Conservation (phyloP, 2,329 filamentous ascomycete species). For the Sporothrix inflata region DNA sequence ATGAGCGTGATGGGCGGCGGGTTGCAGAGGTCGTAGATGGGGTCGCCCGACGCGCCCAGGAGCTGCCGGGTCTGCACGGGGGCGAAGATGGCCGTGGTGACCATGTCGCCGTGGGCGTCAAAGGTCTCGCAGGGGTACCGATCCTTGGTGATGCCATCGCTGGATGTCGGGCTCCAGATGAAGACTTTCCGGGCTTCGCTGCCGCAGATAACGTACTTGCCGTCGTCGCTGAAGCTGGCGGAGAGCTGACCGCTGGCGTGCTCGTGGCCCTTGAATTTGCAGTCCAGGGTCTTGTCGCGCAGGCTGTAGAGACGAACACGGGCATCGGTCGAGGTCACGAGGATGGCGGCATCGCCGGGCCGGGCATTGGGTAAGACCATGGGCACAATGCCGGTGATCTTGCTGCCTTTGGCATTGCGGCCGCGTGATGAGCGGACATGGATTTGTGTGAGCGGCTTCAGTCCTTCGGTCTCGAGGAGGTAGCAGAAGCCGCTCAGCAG, state of each 20-base stretch:
- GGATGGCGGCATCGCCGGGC: slow-evolving; percentile 71
- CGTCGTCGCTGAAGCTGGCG: slow-evolving; percentile 86
- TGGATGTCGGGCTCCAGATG: slow-evolving; percentile 74
- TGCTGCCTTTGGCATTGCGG: slow-evolving; percentile 93
- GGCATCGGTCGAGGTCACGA: slow-evolving; percentile 95
- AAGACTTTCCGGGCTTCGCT: slow-evolving; percentile 91
- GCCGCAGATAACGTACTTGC: slow-evolving; percentile 83
- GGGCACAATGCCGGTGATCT: slow-evolving; percentile 87
- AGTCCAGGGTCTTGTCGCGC: slow-evolving; percentile 79
- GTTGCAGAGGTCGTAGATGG: slow-evolving; percentile 95
- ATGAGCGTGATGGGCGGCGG: slow-evolving; percentile 85
- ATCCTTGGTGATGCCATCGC: slow-evolving; percentile 69
- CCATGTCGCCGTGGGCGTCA: slow-evolving; percentile 84
- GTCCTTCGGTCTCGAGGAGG: slow-evolving; percentile 89
- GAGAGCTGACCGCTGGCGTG: slow-evolving; percentile 90
- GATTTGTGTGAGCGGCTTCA: slow-evolving; percentile 82
- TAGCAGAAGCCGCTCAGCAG: slow-evolving; percentile 82
- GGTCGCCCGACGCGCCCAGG: slow-evolving; percentile 80
- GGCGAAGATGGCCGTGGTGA: slow-evolving; percentile 86
- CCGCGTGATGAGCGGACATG: slow-evolving; percentile 92
- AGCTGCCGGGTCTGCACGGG: slow-evolving; percentile 77
- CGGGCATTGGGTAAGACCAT: slow-evolving; percentile 41
- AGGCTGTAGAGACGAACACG: slow-evolving; percentile 88
- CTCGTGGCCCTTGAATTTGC: slow-evolving; percentile 89
- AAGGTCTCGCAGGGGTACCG: slow-evolving; percentile 87